Evolutionary conservation across 129 eudicot species (phyloP), one percentile per base, ranked within the genome.

Genomic region (Flaveria bidentis): DNA sequence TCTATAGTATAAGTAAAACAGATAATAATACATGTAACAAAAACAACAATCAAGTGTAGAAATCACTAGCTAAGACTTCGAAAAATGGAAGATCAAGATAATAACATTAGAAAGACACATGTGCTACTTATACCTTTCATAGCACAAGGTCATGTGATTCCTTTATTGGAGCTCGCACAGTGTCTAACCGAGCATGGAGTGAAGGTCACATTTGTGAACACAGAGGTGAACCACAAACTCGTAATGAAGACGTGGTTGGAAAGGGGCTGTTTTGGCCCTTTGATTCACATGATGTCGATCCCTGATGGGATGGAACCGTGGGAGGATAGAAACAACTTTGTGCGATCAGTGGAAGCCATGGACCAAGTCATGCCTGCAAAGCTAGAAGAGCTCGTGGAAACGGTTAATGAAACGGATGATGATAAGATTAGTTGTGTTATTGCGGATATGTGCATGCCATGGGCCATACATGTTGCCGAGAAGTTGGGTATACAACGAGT

Each of bases 81-180:
- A 17, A 9, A 2, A 61, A 61, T 61, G 67, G 67, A 26, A 26
- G 6, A 61, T 26, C 39, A 25, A 61, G 17, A 61, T 61, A 61
- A 61, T n/a, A 60, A 23, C 13, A 50, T 16, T 8, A 44, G 76
- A 14, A 75, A 58, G 11, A 74, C 77, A 56, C 92, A 88, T 64
- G 76, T 81, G 30, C 18, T 88, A 58, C 16, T 71, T 71, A 47
- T 71, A 71, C 89, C 89, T 16, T 82, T 56, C 64, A 83, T 87
- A 16, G 82, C 78, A 15, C 89, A 87, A 52, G 92, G 92, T 30
- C 87, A 83, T 69, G 83, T 88, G 70, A 67, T 85, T 50, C 88
- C 88, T 4, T 49, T 87, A 53, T 25, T 87, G 73, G 85, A 87
- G 45, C 85, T 87, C 9, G 80, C 73, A 6, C 84, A 76, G 45